Evolutionary conservation across 139 green algal genomes (phyloP), one percentile per base, ranked within the genome.

Genomic region (Picochlorum sp.): DNA sequence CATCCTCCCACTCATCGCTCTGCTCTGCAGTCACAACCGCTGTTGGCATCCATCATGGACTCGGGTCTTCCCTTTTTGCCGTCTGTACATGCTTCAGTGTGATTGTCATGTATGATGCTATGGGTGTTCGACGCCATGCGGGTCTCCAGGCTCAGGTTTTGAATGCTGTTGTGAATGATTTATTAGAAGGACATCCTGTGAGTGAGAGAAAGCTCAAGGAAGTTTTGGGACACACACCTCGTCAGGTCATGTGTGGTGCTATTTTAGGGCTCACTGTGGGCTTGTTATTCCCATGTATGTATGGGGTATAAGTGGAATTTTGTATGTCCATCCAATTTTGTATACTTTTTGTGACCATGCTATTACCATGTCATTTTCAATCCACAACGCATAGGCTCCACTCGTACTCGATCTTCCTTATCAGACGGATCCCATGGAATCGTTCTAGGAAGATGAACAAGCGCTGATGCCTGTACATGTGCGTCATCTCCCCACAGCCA

Each of bases 101-200:
- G 8, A 95, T 99, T 34, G 91, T 98, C 15, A 98, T 98, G 94
- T 99, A 99, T 67, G 93, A 99, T 74, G 93, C 93, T 4, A 91
- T 94, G 41, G 86, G 86, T n/a, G 90, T 99, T 38, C 75, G 93
- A 24, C 71, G 83, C 21, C 93, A 98, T 71, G 94, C 93, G 47
- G 92, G 92, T 11, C 45, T 76, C 18, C 91, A 97, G 59, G 91
- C 91, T 10, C 81, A 96, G 71, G 90, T 96, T 38, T 78, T 98
- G 45, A 98, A 98, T 73, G 80, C 85, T 57, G 78, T 96, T 26
- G 67, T 96, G 13, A 70, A 75, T 37, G 72, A 93, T 60, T 68
- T 95, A 62, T 76, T 92, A 59, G 71, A 91, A 54, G 78, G 80
- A 4, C 79, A 92, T 67, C 72, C 81, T 11, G 69, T 90, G 18